phyloP scores from a whole-genome alignment of 23 red algal species.

The Cyanidioschyzon merolae region DNA sequence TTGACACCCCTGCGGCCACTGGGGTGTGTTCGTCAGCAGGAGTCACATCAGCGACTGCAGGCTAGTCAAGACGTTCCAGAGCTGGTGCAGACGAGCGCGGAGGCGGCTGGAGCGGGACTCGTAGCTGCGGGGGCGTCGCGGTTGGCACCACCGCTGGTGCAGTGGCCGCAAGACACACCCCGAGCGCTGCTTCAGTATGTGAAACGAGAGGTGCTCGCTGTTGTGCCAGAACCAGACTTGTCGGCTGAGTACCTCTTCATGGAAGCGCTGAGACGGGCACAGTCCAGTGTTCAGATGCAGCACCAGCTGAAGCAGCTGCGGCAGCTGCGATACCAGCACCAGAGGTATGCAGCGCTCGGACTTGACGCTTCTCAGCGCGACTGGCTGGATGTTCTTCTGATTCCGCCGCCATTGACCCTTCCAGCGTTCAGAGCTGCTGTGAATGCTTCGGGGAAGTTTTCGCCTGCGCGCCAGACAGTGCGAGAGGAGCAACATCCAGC shows the following conservation, averaged over 20 bases:
- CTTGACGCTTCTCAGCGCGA: neutral
- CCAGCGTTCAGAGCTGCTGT: neutral
- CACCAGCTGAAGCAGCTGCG: neutral
- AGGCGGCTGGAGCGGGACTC: too few relatives aligned
- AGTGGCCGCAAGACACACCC: neutral
- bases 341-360: neutral
- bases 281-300: neutral
- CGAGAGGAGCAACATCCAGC: neutral
- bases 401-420: neutral
- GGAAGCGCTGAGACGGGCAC: neutral
- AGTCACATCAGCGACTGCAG: too few relatives aligned
- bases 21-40: too few relatives aligned
- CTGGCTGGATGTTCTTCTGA: neutral
- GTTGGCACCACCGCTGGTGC: too few relatives aligned
- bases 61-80: too few relatives aligned
- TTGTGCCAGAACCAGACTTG: neutral
- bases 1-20: too few relatives aligned
- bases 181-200: neutral
- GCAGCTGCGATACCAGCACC: too few relatives aligned
- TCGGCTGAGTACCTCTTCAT: constrained; percentile 14
- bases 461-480: neutral
- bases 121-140: too few relatives aligned
- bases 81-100: too few relatives aligned
- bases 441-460: neutral
- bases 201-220: neutral